Conservation (phyloP, 768 basidiomycete genomes). For the Tylopilus sp. region DNA sequence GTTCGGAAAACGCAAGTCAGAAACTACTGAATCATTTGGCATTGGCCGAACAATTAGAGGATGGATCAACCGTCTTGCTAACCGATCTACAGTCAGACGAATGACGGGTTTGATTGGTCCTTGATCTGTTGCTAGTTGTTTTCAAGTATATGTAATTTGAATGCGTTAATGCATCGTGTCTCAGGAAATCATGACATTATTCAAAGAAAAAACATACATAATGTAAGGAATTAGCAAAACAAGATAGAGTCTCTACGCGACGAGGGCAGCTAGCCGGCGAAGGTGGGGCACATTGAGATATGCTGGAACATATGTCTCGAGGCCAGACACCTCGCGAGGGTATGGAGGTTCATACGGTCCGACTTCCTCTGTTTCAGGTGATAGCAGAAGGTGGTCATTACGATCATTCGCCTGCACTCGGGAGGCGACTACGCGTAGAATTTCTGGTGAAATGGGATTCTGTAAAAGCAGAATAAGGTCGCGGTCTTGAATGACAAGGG, state of each 20-base stretch:
- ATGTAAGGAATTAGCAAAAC: constrained; percentile 14
- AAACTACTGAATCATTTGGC: constrained; percentile 46
- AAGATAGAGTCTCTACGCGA: constrained; percentile 46
- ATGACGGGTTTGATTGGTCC: not conserved
- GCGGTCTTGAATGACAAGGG: not conserved
- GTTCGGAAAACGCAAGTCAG: constrained; percentile 24
- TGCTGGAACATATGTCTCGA: constrained; percentile 95
- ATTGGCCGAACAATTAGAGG: constrained; percentile 50
- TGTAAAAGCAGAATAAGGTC: constrained; percentile 28
- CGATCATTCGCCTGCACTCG: constrained; percentile 95
- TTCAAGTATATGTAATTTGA: not conserved
- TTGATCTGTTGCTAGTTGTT: not conserved
- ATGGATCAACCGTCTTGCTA: constrained; percentile 39
- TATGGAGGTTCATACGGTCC: constrained; percentile 92
- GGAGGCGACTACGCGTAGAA: constrained; percentile 92
- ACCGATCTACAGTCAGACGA: constrained; percentile 1
- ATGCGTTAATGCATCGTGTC: not conserved
- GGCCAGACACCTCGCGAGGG: constrained; percentile 89
- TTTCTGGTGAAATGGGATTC: constrained; percentile 97
- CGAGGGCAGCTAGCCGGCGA: constrained; percentile 81
- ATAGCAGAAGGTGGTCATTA: constrained; percentile 92
- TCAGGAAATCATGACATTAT: not conserved
- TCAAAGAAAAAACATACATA: constrained; percentile 14
- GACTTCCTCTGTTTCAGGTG: constrained; percentile 96
- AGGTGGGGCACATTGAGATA: constrained; percentile 89